Percentiles rank a stretch among this genome's conserved stretches.
phyloP scores from a whole-genome alignment of 2,329 filamentous ascomycete species.

The Alternaria arbusti region DNA sequence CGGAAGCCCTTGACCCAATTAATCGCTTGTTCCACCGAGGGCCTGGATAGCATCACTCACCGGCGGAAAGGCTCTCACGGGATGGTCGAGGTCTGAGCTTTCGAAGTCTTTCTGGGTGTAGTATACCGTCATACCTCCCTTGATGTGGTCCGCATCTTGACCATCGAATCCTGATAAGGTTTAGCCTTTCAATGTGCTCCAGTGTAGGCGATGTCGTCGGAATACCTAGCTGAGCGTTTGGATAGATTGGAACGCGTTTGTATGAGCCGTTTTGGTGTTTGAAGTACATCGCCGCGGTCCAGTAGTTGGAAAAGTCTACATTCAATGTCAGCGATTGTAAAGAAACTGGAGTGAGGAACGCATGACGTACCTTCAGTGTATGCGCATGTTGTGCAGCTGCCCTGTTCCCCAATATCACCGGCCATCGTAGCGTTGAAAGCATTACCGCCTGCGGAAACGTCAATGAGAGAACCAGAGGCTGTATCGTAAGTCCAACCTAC shows the following conservation, averaged over 20 bases:
- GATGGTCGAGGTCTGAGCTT: constrained; percentile 37
- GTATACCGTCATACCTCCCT: constrained; percentile 42
- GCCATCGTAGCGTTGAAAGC: constrained; percentile 26
- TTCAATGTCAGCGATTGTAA: not conserved
- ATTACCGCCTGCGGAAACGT: constrained; percentile 19
- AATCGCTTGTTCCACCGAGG: not conserved
- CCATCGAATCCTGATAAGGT: not conserved
- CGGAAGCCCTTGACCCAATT: constrained; percentile 33
- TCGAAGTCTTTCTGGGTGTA: constrained; percentile 47
- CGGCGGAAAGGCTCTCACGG: constrained; percentile 33
- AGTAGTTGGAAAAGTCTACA: constrained; percentile 24
- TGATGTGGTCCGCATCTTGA: constrained; percentile 23
- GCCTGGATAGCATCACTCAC: constrained; percentile 5
- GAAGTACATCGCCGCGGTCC: constrained; percentile 36
- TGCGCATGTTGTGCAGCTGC: constrained; percentile 22
- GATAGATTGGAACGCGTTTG: constrained; percentile 37
- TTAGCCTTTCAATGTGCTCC: not conserved
- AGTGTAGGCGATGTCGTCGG: constrained; percentile 17
- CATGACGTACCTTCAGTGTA: constrained; percentile 33
- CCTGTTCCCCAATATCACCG: constrained; percentile 16
- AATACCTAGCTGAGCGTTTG: constrained; percentile 20
- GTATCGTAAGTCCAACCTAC: not conserved
- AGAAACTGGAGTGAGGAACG: not conserved
- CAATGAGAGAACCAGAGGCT: not conserved
- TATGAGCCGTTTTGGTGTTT: constrained; percentile 38